Evolutionary conservation across 2,329 filamentous ascomycete genomes (phyloP).

Genomic region (Trichoderma atroviride): DNA sequence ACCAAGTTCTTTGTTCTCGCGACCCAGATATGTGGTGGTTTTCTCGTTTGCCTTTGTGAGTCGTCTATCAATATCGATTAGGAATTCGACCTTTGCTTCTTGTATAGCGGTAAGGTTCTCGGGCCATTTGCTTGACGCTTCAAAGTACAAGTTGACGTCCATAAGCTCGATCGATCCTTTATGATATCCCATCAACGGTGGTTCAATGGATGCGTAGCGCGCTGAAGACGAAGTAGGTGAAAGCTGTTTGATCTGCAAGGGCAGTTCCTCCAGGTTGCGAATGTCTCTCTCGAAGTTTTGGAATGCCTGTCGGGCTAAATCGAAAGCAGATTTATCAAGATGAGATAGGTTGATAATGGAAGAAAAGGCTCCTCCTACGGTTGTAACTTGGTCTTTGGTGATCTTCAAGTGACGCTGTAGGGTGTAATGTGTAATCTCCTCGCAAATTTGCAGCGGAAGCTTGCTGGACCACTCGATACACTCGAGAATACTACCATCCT

Average conservation of each 20-base stretch:
- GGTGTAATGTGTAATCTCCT: conserved; percentile 77
- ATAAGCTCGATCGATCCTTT: conserved; percentile 58
- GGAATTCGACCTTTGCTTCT: conserved; percentile 88
- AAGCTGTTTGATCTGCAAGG: conserved; percentile 82
- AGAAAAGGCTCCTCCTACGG: conserved; percentile 56
- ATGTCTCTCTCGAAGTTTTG: conserved; percentile 74
- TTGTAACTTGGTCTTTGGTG: conserved; percentile 54
- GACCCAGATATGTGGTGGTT: conserved; percentile 70
- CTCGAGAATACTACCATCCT: conserved; percentile 90
- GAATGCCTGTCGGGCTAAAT: conserved; percentile 70
- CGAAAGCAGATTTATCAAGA: conserved; percentile 62
- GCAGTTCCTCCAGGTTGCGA: conserved; percentile 76
- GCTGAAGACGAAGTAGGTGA: conserved; percentile 71
- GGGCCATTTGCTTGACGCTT: conserved; percentile 91
- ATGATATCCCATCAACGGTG: conserved; percentile 46
- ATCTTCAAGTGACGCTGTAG: conserved; percentile 70
- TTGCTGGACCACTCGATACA: conserved; percentile 81
- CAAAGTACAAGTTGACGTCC: conserved; percentile 85
- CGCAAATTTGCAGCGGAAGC: conserved; percentile 65
- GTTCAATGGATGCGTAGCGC: conserved; percentile 67
- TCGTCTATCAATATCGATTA: conserved; percentile 73
- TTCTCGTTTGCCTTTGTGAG: conserved; percentile 63
- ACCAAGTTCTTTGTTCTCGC: conserved; percentile 73
- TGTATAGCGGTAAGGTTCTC: conserved; percentile 91
- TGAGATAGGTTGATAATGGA: conserved; percentile 50